phyloP scores from a whole-genome alignment of 441 rosid species.

The Brassica balearica region DNA sequence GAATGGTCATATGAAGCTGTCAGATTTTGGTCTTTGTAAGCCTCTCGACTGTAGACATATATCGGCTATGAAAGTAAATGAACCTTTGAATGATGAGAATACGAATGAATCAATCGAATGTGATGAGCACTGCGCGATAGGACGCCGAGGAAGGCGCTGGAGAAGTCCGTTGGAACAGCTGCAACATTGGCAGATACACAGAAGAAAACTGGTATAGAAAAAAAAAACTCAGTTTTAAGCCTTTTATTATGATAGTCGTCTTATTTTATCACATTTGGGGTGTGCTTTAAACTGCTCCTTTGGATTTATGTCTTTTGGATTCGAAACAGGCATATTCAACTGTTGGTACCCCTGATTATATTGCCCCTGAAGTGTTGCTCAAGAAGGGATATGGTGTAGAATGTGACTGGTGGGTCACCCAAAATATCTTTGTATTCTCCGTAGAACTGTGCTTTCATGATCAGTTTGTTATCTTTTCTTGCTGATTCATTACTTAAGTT shows the following conservation, averaged over 20 bases:
- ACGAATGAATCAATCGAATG: slow-evolving; percentile 78
- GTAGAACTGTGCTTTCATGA: slow-evolving; percentile 19
- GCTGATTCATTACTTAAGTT: too few relatives aligned
- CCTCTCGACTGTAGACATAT: slow-evolving; percentile 85
- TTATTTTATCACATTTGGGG: background rate
- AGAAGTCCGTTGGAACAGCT: slow-evolving; percentile 84
- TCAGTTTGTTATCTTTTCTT: background rate
- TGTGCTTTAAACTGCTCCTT: background rate
- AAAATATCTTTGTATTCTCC: slow-evolving; percentile 5
- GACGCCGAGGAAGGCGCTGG: slow-evolving; percentile 77
- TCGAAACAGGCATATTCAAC: slow-evolving; percentile 81
- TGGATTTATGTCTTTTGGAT: slow-evolving; percentile 31
- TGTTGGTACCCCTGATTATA: slow-evolving; percentile 98
- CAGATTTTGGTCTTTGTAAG: slow-evolving; percentile 99
- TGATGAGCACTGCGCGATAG: slow-evolving; percentile 61
- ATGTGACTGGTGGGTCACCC: slow-evolving; percentile 81
- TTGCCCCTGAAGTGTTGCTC: slow-evolving; percentile 93
- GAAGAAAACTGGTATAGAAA: slow-evolving; percentile 77
- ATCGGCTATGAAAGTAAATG: slow-evolving; percentile 74
- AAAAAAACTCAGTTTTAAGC: slow-evolving; percentile 12
- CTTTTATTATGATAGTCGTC: background rate
- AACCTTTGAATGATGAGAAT: slow-evolving; percentile 68
- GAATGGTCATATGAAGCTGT: slow-evolving; percentile 93
- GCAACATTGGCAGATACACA: slow-evolving; percentile 93
- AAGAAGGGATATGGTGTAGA: slow-evolving; percentile 98